A percentile compares a stretch with the other conserved stretches of the same genome.
Conservation (phyloP, 306 rosid species). For the Trifolium pratense region DNA sequence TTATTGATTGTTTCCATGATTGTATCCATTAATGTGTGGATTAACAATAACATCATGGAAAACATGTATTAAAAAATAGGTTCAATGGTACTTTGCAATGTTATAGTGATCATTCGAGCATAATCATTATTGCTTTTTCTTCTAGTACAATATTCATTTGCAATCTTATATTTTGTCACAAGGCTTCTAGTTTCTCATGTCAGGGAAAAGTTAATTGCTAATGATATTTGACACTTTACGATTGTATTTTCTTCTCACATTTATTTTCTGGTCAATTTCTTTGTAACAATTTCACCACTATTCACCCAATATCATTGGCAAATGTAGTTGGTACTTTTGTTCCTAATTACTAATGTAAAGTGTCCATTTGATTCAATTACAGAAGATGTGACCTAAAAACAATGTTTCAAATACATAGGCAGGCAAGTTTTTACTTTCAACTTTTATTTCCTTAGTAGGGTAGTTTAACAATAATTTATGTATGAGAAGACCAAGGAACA, state of each 20-base stretch:
- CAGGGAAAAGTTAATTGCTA: background rate
- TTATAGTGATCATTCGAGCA: background rate
- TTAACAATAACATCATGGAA: background rate
- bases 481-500: constrained; percentile 1
- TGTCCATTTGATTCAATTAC: constrained; percentile 18
- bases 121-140: constrained; percentile 23
- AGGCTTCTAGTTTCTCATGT: constrained; percentile 4
- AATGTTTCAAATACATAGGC: constrained; percentile 24
- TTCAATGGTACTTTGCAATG: background rate
- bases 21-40: constrained; percentile 2
- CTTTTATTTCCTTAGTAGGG: background rate
- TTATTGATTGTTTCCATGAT: background rate
- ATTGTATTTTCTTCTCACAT: background rate
- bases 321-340: constrained; percentile 4
- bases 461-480: background rate
- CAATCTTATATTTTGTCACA: background rate
- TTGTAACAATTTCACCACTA: background rate
- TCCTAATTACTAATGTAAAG: background rate
- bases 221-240: background rate
- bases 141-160: background rate
- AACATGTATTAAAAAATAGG: background rate
- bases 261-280: constrained; percentile 1
- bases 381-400: background rate
- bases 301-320: constrained; percentile 13
- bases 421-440: constrained; percentile 5